Evolutionary conservation across 2,329 filamentous ascomycete genomes (phyloP).

Genomic region (Exophiala phaeomuriformis): DNA sequence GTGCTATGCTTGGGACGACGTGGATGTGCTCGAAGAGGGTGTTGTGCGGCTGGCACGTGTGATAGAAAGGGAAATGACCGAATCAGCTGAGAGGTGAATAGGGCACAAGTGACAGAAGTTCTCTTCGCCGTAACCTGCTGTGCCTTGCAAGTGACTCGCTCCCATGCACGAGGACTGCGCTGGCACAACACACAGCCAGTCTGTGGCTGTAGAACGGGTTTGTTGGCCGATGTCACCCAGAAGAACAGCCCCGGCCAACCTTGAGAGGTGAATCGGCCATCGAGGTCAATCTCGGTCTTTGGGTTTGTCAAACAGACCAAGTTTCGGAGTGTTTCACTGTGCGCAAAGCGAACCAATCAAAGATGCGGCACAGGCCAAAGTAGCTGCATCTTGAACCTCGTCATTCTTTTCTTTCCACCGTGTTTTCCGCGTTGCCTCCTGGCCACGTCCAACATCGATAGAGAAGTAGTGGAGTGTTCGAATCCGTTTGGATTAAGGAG

Average conservation of each 20-base stretch:
- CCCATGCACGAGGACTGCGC: neutral
- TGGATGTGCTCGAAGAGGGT: slow-evolving; percentile 59
- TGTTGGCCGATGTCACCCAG: no score
- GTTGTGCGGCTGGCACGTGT: slow-evolving; percentile 54
- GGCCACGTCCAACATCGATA: neutral
- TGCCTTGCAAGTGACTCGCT: neutral
- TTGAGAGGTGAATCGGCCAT: slow-evolving; percentile 2
- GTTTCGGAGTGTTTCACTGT: slow-evolving; percentile 21
- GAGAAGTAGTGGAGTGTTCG: neutral
- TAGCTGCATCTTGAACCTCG: slow-evolving; percentile 4
- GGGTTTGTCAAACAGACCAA: slow-evolving; percentile 12
- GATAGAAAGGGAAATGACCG: slow-evolving; percentile 22
- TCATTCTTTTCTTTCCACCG: slow-evolving; percentile 1
- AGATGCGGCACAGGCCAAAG: neutral
- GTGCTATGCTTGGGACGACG: slow-evolving; percentile 67
- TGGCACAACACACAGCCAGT: neutral
- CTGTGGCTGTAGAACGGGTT: no score
- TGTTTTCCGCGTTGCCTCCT: slow-evolving; percentile 1
- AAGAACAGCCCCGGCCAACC: no score
- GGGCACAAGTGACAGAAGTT: neutral
- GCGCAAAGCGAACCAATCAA: slow-evolving; percentile 14
- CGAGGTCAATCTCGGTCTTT: neutral
- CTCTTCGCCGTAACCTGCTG: neutral
- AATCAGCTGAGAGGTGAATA: slow-evolving; percentile 8
- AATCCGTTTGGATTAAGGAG: slow-evolving; percentile 13